Base-by-base conservation (phyloP, 2,329 filamentous ascomycete genomes). In the Aschersonia sp. region DNA sequence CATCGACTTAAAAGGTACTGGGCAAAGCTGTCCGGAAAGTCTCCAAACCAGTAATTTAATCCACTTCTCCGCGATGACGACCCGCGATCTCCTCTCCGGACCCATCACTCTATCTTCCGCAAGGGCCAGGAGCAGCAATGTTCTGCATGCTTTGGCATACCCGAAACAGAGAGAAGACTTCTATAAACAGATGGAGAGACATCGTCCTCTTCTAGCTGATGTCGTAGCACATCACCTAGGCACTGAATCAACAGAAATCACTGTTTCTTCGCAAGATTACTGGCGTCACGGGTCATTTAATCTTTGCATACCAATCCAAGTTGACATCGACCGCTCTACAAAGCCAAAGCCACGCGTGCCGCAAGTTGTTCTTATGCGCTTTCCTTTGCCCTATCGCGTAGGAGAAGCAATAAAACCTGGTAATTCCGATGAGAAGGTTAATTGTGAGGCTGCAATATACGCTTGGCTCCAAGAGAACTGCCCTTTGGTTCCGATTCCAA, bases 381-480 rank as follows among this genome's bases (percentile, higher is more conserved):
- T 43, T 40, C 44, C 44, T 10, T 35, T 44, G 47, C 41, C 59
- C 37, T 60, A 59, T 47, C 62, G 62, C 41, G 53, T 66, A 7
- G 66, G 65, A 29, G 66, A 70, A 47, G 47, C 45, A 22, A 49
- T 43, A 29, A 51, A 58, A 44, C 64, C 64, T 6, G 66, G 65
- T 12, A 68, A 64, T 46, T 60, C 58, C 10, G 63, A 71, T 43
- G 66, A 70, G 54, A 69, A 70, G 56, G 22, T 69, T 41, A 49
- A 50, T 32, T 49, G 44, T 47, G 53, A 56, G 42, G 53, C 52
- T 37, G 52, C 49, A 9, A 49, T 52, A n/a, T 55, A 56, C 29
- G 49, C 47, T 10, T 56, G 54, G 54, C 45, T 56, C 37, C 47
- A 48, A 45, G 48, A 49, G 40, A 51, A 51, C 44, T 49, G 48